Base-by-base conservation (phyloP, 768 basidiomycete genomes). In the Dioszegia aurantiaca region DNA sequence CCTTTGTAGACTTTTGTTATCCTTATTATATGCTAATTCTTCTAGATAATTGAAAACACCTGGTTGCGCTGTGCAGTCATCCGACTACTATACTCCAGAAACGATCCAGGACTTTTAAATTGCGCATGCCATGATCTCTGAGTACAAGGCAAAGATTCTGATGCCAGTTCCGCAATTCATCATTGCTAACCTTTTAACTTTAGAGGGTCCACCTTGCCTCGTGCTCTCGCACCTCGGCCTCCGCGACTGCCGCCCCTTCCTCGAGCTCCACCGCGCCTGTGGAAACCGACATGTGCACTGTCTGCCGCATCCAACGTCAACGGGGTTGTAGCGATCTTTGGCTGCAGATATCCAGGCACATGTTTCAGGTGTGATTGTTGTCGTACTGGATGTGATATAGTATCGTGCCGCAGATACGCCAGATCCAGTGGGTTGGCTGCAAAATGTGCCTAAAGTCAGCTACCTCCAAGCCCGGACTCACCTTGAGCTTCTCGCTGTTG, bases 401-500 rank as follows among this genome's bases (percentile, higher is more conserved):
- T 90, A 77, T 99, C 95, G 77, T 98, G 95, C 1, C 90, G 85
- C 43, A 97, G 80, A 72, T 85, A 95, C 55, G 92, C 90, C 11
- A 97, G 81, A 72, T 97, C 93, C 8, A 89, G 80, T 1, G 94
- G 94, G 72, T 98, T 92, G 70, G 97, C 92, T 70, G 97, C 92
- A 62, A 99, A 97, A 77, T 98, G 94, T 5, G 92, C 90, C 93
- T 97, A 68, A 2, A 12, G 37, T 57, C 36, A 62, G 24, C 45
- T 31, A 52, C 28, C 10, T 30, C 42, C 31, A 23, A 14, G 26
- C 19, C 33, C 6, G 14, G 14, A 69, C 83, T 33, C 58, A 92
- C 93, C 84, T 97, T 97, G 46, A 98, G 83, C 78, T 93, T 97
- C 69, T 94, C 91, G 41, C 90, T 93, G 74, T 95, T 93, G 63